Evolutionary conservation across 768 basidiomycete genomes (phyloP).

Genomic region (Lanmaoa pseudosensibilis): DNA sequence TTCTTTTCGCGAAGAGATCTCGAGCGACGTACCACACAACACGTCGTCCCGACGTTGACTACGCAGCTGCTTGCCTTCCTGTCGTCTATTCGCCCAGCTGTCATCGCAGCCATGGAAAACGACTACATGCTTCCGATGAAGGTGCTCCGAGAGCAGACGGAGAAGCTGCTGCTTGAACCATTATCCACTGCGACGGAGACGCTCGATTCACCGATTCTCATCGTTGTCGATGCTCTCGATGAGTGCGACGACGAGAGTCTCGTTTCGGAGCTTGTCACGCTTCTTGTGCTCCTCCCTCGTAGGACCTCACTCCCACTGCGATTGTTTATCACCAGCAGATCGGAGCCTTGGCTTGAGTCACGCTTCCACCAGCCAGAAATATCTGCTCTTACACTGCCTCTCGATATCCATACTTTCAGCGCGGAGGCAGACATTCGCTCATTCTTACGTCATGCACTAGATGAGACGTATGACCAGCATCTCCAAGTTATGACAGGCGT

Average conservation of each 20-base stretch:
- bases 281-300: slow-evolving; percentile 19
- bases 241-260: slow-evolving; percentile 29
- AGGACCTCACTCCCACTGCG: slow-evolving; percentile 20
- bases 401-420: slow-evolving; percentile 25
- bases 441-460: slow-evolving; percentile 22
- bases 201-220: slow-evolving; percentile 12
- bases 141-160: slow-evolving; percentile 31
- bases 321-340: slow-evolving; percentile 28
- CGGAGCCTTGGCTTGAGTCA: slow-evolving; percentile 19
- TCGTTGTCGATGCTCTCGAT: slow-evolving; percentile 26
- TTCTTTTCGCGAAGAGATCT: slow-evolving; percentile 36
- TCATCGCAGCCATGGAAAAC: slow-evolving; percentile 23
- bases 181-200: slow-evolving; percentile 12
- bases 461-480: slow-evolving; percentile 18
- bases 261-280: slow-evolving; percentile 26
- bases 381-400: slow-evolving; percentile 7
- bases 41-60: slow-evolving; percentile 33
- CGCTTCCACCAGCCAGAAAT: slow-evolving; percentile 18
- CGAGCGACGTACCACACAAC: slow-evolving; percentile 22
- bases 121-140: slow-evolving; percentile 29
- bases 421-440: slow-evolving; percentile 22
- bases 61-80: slow-evolving; percentile 29
- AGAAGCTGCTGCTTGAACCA: slow-evolving; percentile 27
- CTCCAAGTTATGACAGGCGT: slow-evolving; percentile 16
- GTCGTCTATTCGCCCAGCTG: slow-evolving; percentile 22